Percentiles rank a stretch among this genome's conserved stretches.
These are phyloP conservation scores for Heteromeles arbutifolia DNA, from an alignment of 306 rosid species.

Conservation along the genomic window DNA sequence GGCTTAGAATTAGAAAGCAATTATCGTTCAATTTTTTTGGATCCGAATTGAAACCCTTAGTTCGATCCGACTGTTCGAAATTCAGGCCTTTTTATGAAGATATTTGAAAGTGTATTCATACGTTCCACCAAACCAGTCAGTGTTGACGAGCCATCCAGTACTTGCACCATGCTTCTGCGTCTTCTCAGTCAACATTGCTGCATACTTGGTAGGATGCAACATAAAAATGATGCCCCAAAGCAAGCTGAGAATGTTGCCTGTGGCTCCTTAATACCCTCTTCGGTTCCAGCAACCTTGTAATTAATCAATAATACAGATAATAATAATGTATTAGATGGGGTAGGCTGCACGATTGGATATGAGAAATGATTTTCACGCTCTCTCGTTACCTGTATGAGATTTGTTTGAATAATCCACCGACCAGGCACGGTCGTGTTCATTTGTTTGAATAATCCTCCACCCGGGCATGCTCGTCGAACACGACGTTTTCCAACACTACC, in stretches of 20 bases:
- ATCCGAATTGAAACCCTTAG: too few species aligned
- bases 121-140: conserved; percentile 91
- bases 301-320: too few species aligned
- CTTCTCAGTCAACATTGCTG: conserved; percentile 89
- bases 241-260: conserved; percentile 88
- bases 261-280: conserved; percentile 85
- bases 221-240: conserved; percentile 90
- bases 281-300: conserved; percentile 72
- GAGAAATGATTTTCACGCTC: too few species aligned
- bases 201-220: conserved; percentile 89
- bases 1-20: too few species aligned
- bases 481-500: conserved; percentile 79
- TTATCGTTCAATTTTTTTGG: too few species aligned
- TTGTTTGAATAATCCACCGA: conserved; percentile 64
- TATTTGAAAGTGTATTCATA: background rate
- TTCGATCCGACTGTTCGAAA: too few species aligned
- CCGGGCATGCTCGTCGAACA: conserved; percentile 66
- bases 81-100: background rate
- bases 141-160: conserved; percentile 86
- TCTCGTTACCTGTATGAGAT: conserved; percentile 61
- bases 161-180: conserved; percentile 68
- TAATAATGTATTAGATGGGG: conserved; percentile 63
- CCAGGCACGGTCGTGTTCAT: too few species aligned
- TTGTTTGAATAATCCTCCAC: too few species aligned
- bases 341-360: conserved; percentile 62